Evolutionary conservation across 1,284 basidiomycete species (phyloP).

Genomic region (Trichosporon asahii): DNA sequence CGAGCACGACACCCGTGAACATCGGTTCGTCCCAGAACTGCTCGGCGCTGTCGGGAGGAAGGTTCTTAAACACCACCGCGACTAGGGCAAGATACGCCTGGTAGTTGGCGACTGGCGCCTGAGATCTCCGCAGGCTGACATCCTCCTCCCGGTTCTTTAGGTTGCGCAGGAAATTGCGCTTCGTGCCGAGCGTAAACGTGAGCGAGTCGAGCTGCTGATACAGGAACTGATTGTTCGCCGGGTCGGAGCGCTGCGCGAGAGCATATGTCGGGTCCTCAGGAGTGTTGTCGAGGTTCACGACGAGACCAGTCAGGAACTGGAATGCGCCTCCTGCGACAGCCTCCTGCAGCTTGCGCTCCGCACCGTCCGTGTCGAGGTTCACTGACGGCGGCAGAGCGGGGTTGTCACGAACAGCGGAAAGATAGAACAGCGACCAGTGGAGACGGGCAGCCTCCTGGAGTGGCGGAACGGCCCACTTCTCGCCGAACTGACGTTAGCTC

Average conservation of each 20-base stretch:
- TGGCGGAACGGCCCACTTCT: slow-evolving; percentile 67
- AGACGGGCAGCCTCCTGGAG: slow-evolving; percentile 75
- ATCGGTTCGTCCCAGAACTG: slow-evolving; percentile 76
- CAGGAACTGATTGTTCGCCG: slow-evolving; percentile 53
- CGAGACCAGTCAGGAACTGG: slow-evolving; percentile 61
- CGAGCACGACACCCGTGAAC: slow-evolving; percentile 82
- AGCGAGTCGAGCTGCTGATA: slow-evolving; percentile 68
- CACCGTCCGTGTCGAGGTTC: slow-evolving; percentile 70
- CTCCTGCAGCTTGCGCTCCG: slow-evolving; percentile 75
- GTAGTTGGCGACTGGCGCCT: slow-evolving; percentile 61
- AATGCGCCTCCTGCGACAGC: slow-evolving; percentile 81
- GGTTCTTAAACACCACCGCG: slow-evolving; percentile 69
- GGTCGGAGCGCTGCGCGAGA: slow-evolving; percentile 61
- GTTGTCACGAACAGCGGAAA: slow-evolving; percentile 68
- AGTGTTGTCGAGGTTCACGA: slow-evolving; percentile 37
- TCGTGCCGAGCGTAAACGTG: slow-evolving; percentile 69
- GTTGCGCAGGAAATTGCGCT: slow-evolving; percentile 81
- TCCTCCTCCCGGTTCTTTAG: slow-evolving; percentile 91
- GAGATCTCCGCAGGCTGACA: slow-evolving; percentile 54
- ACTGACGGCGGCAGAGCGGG: slow-evolving; percentile 57
- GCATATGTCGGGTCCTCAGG: slow-evolving; percentile 60
- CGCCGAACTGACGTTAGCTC: slow-evolving; percentile 34
- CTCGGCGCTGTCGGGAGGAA: slow-evolving; percentile 70
- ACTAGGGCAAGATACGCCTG: slow-evolving; percentile 79
- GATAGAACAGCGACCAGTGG: slow-evolving; percentile 82